Evolutionary conservation across 2,329 filamentous ascomycete species (phyloP), one percentile per base, ranked within the genome.

Genomic region (Didymellaceae sp.): DNA sequence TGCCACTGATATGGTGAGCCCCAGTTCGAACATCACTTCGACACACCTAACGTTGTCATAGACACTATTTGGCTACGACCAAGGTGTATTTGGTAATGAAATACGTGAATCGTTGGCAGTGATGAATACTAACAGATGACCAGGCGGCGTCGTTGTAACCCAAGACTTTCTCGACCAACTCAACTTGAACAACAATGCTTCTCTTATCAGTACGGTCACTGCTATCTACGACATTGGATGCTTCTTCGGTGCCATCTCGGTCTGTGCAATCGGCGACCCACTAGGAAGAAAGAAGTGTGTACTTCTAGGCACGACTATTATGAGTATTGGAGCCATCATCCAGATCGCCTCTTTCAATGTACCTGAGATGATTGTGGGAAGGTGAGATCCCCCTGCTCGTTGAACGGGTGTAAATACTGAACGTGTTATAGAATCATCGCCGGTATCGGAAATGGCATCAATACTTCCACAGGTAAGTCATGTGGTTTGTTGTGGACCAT

Each of bases 141-240:
- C 4, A 76, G 76, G 79, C 21, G 81, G 81, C 43, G 80, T 83
- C 6, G 75, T 83, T 21, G 78, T 84, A 11, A 82, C 80, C 0
- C 66, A 75, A 10, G 75, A 83, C 56, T 83, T 82, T 43, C 75
- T 83, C 3, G 67, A 79, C 28, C 69, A 76, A 1, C 76, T 80
- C 31, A 62, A 78, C 43, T 73, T 82, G 2, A 68, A 64, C 22
- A 75, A 76, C 3, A 70, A 70, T 24, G 74, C 66, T 57, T 75
- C 68, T 42, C 68, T 67, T 43, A 55, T 76, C 55, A 63, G 71
- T n/a, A 82, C 80, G 0, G 79, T 83, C 9, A 82, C 80, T 1
- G 81, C 82, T 2, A 79, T 84, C 45, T 84, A 85, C 63, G 80
- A 85, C 55, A 74, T 86, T 24, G 82, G 82, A 7, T 85, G 82